These are phyloP conservation scores for Leishmania amazonensis DNA, from an alignment of 208 protist species.

Conservation along the genomic window DNA sequence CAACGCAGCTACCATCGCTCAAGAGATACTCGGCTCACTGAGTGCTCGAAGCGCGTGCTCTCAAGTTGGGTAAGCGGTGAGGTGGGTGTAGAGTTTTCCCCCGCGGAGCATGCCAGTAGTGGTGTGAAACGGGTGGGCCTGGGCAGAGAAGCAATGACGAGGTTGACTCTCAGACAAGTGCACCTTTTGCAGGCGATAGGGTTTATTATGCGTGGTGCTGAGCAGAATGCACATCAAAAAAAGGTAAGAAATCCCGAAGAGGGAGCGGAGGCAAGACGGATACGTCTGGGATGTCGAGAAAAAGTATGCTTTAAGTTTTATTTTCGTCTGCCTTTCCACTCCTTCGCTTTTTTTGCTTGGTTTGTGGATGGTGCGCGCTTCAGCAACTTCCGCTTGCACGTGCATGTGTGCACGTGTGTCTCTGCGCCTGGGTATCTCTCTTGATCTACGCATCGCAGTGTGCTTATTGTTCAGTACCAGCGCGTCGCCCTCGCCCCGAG, in stretches of 20 bases:
- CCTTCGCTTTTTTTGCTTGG: neutral
- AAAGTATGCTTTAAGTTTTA: neutral
- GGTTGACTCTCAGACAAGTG: neutral
- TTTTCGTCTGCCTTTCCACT: neutral
- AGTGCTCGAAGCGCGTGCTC: neutral
- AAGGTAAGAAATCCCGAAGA: neutral
- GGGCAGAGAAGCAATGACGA: neutral
- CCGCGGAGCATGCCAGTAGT: neutral
- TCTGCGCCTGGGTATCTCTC: neutral
- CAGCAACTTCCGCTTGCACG: neutral
- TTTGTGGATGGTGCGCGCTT: neutral
- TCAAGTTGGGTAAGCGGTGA: neutral
- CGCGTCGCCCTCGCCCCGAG: neutral
- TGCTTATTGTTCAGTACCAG: neutral
- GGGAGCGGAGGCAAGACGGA: neutral
- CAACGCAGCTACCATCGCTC: neutral
- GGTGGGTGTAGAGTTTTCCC: neutral
- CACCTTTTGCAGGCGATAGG: too few relatives aligned
- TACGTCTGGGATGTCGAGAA: neutral
- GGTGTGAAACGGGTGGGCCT: neutral
- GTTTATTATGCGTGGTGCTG: neutral
- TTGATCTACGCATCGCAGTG: neutral
- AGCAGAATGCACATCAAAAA: neutral
- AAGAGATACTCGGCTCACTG: neutral
- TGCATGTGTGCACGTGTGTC: neutral